Evolutionary conservation across 2,329 filamentous ascomycete genomes (phyloP), one percentile per base, ranked within the genome.

Genomic region (Podosphaera fusca): DNA sequence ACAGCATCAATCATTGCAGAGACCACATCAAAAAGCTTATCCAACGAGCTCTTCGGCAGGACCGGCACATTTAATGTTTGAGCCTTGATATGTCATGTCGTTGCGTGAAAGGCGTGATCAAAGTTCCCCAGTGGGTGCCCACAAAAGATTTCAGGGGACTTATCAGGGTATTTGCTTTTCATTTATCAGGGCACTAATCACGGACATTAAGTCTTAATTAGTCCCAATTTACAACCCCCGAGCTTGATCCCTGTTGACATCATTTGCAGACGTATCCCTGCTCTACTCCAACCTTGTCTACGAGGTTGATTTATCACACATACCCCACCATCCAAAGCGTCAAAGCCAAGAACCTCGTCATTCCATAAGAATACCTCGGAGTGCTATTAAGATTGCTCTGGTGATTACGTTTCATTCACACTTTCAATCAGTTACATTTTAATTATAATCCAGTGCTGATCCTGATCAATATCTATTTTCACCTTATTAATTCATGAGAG

Each of bases 401-500:
- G 38, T 12, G 38, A 12, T 42, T 12, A 12, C 10, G 10, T 7
- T 42, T 42, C 38, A 42, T 42, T 12, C n/a, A 42, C 38, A 14
- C 38, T 42, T 42, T 42, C 35, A 42, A 42, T 42, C 3, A 14
- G 38, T 42, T 42, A 64, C 70, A 60, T 68, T 70, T 56, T 61
- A 60, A 63, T 49, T 67, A 67, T 60, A 64, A 69, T 60, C 63
- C 63, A 61, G 67, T 66, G 61, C 51, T 63, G 63, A 36, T 30
- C 47, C 46, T 12, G 38, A 42, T 7, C 38, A 3, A 42, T 42
- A 6, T 7, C 10, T 42, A 14, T 12, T 7, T 3, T 42, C n/a
- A 14, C 10, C 38, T 42, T 42, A 42, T 7, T 42, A 42, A 8
- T 14, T 42, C 3, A 5, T 12, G 10, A 42, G 5, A 42, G n/a